Base-by-base conservation (phyloP, 176 grass and related monocot genomes). In the Rhynchospora tenuis region DNA sequence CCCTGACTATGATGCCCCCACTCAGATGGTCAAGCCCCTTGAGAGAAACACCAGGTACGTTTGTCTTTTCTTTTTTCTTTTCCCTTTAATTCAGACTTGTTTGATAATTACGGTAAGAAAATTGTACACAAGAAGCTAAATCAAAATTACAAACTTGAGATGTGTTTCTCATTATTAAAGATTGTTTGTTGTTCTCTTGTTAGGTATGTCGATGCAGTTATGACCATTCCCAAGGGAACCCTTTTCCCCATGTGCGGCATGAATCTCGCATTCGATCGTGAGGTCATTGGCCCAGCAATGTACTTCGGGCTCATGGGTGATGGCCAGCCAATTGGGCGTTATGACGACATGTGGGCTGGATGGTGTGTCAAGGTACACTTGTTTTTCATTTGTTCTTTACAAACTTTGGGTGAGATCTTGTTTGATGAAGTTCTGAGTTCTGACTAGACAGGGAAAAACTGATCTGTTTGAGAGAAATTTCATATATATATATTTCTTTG, bases 1-100 rank as follows among this genome's bases (percentile, higher is more conserved):
- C 77, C 94, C 94, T 77, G 94, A 97, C 85, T 97, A 97, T 64
- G 94, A 97, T 91, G 94, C 94, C 57, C 94, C 92, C 47, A 97
- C 92, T 2, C 94, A 97, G 65, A 86, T 97, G 76, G 92, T 94
- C 70, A 97, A 97, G 80, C 94, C 94, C 58, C 89, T 73, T 38
- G 94, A 97, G 85, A 97, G 94, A 81, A 97, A 97, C 48, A 77
- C 51, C 38, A 97, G 94, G 94, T 93, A 86, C 16, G 0, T 17
- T 38, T 38, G 33, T 38, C 33, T 38, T 38, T 38, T 38, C 2
- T 42, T 33, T 14, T 55, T 2, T 0, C 50, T 50, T 60, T 88
- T 43, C 26, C 29, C 7, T 31, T 81, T 51, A 17, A 56, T 31
- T 56, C 50, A 55, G 38, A 71, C 9, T 22, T 71, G 50, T n/a